Evolutionary conservation across 129 eudicot species (phyloP).

Genomic region (Saposhnikovia divaricata): DNA sequence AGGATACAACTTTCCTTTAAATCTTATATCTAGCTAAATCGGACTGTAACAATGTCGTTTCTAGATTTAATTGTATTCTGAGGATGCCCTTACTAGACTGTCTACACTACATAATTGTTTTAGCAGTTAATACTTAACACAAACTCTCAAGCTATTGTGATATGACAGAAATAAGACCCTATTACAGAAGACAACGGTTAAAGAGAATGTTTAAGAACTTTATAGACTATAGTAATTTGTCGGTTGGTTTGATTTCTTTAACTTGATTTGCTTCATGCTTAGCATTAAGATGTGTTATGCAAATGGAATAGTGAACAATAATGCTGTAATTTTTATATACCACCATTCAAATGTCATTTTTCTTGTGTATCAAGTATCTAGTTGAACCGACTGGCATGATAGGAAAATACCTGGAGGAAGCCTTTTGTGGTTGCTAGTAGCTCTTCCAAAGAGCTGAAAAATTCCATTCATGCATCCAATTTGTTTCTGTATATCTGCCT

Average conservation of each 20-base stretch:
- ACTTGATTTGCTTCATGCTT: not conserved
- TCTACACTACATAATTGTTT: not conserved
- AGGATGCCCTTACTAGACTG: not conserved
- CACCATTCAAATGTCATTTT: not conserved
- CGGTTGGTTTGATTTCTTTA: not conserved
- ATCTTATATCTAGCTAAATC: not conserved
- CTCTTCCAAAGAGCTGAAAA: slow-evolving; percentile 65
- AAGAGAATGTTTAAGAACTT: not conserved
- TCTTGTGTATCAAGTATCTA: not conserved
- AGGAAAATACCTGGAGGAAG: slow-evolving; percentile 51
- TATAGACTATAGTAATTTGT: no score
- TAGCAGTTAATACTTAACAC: not conserved
- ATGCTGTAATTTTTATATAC: not conserved
- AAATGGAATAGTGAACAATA: not conserved
- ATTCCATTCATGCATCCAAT: slow-evolving; percentile 94
- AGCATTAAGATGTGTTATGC: not conserved
- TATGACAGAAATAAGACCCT: not conserved
- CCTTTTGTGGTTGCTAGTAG: slow-evolving; percentile 41
- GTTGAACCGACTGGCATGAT: not conserved
- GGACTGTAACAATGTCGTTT: not conserved
- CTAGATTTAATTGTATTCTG: not conserved
- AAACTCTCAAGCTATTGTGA: not conserved
- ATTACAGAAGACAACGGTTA: not conserved
- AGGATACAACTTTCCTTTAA: not conserved
- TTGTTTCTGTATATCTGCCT: slow-evolving; percentile 58